phyloP scores from a whole-genome alignment of 2,329 filamentous ascomycete genomes.

The Penicillium crustosum region DNA sequence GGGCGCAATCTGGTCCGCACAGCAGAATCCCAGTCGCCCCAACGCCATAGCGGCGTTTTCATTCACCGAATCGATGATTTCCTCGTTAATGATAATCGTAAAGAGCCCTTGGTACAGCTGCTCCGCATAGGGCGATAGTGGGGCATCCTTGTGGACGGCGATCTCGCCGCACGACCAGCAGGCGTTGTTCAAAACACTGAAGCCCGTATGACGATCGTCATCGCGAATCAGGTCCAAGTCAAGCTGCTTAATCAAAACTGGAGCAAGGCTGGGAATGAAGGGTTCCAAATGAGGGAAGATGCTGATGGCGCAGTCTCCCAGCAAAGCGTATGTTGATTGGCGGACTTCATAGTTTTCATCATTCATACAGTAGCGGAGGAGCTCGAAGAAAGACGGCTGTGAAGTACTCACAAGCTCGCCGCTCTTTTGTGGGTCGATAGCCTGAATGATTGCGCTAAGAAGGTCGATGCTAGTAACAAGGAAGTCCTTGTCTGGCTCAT shows the following conservation, averaged over 20 bases:
- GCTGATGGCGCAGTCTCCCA: conserved; percentile 93
- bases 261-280: conserved; percentile 71
- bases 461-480: conserved; percentile 92
- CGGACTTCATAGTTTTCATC: conserved; percentile 88
- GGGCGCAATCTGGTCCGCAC: conserved; percentile 72
- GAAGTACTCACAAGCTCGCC: conserved; percentile 73
- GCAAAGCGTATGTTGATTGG: conserved; percentile 90
- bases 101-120: conserved; percentile 74
- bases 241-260: conserved; percentile 78
- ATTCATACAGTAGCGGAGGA: conserved; percentile 88
- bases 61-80: conserved; percentile 79
- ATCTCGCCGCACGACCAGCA: conserved; percentile 97
- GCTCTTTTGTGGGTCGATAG: conserved; percentile 71
- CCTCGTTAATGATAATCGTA: conserved; percentile 79
- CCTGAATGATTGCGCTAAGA: conserved; percentile 88
- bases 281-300: conserved; percentile 79
- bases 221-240: conserved; percentile 75
- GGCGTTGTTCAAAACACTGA: conserved; percentile 95
- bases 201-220: conserved; percentile 78
- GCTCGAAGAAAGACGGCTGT: conserved; percentile 82
- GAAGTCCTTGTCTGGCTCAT: conserved; percentile 93
- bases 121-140: conserved; percentile 74
- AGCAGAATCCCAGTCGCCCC: conserved; percentile 79
- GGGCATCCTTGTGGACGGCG: conserved; percentile 69
- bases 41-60: conserved; percentile 95